Evolutionary conservation across 768 basidiomycete species (phyloP).

Genomic region (Butyriboletus loyo): DNA sequence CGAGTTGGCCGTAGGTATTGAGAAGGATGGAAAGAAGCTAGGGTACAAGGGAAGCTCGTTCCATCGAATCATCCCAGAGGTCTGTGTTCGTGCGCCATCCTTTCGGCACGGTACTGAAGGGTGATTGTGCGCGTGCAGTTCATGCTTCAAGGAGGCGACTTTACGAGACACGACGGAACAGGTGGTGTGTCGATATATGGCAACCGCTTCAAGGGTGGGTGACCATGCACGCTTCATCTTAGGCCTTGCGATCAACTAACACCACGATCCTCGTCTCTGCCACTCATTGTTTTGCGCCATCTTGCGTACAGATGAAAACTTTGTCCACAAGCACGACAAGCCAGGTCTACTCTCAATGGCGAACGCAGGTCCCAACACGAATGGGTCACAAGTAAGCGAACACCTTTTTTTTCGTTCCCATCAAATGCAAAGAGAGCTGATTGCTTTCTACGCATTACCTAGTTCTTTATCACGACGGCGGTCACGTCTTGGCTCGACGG

Average conservation of each 20-base stretch:
- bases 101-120: not conserved
- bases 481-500: conserved; percentile 58
- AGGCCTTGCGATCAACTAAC: not conserved
- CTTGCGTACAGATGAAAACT: conserved; percentile 59
- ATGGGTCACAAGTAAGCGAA: conserved; percentile 65
- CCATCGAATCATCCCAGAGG: conserved; percentile 71
- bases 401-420: not conserved
- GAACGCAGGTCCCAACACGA: conserved; percentile 79
- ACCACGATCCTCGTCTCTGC: not conserved
- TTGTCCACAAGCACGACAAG: conserved; percentile 57
- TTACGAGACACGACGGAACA: conserved; percentile 70
- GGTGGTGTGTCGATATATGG: conserved; percentile 89
- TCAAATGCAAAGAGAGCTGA: not conserved
- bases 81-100: conserved; percentile 23
- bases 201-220: conserved; percentile 66
- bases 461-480: conserved; percentile 80
- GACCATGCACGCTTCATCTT: too few species aligned
- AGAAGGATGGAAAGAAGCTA: conserved; percentile 48
- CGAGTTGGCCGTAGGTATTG: conserved; percentile 59
- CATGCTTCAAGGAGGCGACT: conserved; percentile 89
- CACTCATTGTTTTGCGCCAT: too few species aligned
- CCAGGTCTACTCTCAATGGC: conserved; percentile 81
- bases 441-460: not conserved
- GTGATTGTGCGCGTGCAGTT: conserved; percentile 39
- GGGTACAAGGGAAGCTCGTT: conserved; percentile 70